These are phyloP conservation scores for Penicillium steckii DNA, from an alignment of 495 filamentous ascomycete species.

Conservation along the genomic window DNA sequence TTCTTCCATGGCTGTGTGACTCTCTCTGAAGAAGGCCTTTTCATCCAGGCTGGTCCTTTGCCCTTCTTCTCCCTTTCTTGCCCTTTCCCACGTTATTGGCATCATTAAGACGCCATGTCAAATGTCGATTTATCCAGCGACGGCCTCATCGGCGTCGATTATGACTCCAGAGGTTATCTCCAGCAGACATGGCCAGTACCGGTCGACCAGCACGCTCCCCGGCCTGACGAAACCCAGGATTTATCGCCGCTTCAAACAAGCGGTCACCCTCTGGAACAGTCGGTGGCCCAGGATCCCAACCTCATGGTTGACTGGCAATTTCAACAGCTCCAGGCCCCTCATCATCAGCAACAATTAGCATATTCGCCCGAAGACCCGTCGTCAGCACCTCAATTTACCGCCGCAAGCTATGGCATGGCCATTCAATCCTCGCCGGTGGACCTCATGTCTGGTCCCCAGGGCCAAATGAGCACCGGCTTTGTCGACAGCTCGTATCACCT, in stretches of 20 bases:
- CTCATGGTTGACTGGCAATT: constrained; percentile 53
- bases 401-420: constrained; percentile 46
- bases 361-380: constrained; percentile 44
- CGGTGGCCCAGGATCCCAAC: constrained; percentile 42
- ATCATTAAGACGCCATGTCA: constrained; percentile 34
- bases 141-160: constrained; percentile 48
- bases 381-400: constrained; percentile 51
- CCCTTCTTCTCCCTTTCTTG: constrained; percentile 7
- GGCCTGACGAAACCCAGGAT: constrained; percentile 38
- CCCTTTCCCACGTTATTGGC: constrained; percentile 13
- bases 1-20: constrained; percentile 24
- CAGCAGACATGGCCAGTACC: constrained; percentile 45
- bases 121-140: constrained; percentile 45
- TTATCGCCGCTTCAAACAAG: constrained; percentile 48
- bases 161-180: constrained; percentile 49
- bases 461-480: constrained; percentile 59
- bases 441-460: constrained; percentile 67
- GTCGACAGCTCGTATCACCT: constrained; percentile 64
- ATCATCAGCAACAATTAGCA: constrained; percentile 41
- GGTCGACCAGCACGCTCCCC: constrained; percentile 38
- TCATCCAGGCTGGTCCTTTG: constrained; percentile 29
- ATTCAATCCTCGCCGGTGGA: constrained; percentile 64
- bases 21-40: constrained; percentile 30
- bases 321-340: constrained; percentile 44
- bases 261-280: constrained; percentile 47